Base-by-base conservation (phyloP, 495 filamentous ascomycete species). In the Pseudomonodictys pantanalensis region DNA sequence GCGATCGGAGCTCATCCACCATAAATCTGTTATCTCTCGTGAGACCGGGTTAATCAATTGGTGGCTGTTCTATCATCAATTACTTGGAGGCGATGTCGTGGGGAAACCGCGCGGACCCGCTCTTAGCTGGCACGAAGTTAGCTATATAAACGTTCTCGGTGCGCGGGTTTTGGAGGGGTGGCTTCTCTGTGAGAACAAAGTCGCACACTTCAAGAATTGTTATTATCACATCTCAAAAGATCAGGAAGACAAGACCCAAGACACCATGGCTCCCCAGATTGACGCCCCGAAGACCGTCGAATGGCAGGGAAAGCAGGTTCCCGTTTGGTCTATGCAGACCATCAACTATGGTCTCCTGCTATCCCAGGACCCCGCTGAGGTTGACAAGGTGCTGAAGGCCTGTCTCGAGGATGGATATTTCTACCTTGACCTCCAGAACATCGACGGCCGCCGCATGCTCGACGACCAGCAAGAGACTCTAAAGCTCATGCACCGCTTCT, bases 381-480 rank as follows among this genome's bases (percentile, higher is more conserved):
- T 77, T 10, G 76, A 80, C 29, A 79, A 75, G 59, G 74, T 83
- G 8, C 61, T 80, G 58, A 64, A 71, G 17, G 72, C 71, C 43
- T 81, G 78, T 67, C 72, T 76, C 58, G 69, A 76, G 12, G 68
- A 76, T 15, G 81, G 80, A 11, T 80, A 79, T 75, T 83, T 84
- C 70, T 78, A 83, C 65, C 77, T 83, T 48, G 76, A 82, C 68
- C 74, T 82, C 26, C 8, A 56, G 2, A 68, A 68, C 58, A 77
- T 78, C 59, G 76, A 79, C 66, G 76, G 75, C 66, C 71, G 74
- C 60, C 52, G 76, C 28, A 71, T 78, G 70, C 68, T 79, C 55
- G 69, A 72, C 33, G 75, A 78, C 67, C 72, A 75, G 62, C 69
- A 76, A 61, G 72, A 78, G 58, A 74, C 74, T 23, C 72, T 79